These are phyloP conservation scores for Alternaria infectoria DNA, from an alignment of 2,329 filamentous ascomycete genomes.

Conservation along the genomic window DNA sequence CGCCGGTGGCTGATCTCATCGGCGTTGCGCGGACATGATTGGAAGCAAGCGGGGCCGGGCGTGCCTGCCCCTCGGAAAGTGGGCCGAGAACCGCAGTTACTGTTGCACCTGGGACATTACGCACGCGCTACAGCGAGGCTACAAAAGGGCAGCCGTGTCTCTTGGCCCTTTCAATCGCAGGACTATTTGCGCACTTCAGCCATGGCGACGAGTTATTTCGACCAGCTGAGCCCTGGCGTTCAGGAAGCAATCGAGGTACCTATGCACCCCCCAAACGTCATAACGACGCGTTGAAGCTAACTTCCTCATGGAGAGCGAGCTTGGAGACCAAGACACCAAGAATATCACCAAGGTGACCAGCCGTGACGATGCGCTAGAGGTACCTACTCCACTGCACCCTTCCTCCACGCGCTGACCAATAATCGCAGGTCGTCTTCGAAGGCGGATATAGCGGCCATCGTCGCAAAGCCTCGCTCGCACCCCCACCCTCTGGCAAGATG, in stretches of 20 bases:
- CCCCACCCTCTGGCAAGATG: constrained; percentile 36
- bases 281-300: constrained; percentile 36
- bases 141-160: constrained; percentile 6
- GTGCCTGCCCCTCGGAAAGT: constrained; percentile 22
- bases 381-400: constrained; percentile 17
- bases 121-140: constrained; percentile 10
- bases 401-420: constrained; percentile 7
- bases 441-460: constrained; percentile 56
- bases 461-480: constrained; percentile 66
- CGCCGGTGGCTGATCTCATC: constrained; percentile 35
- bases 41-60: constrained; percentile 26
- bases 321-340: constrained; percentile 34
- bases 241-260: constrained; percentile 36
- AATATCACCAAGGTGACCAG: constrained; percentile 38
- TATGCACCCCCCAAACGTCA: constrained; percentile 20
- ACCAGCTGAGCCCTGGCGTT: constrained; percentile 19
- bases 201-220: constrained; percentile 33
- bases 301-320: constrained; percentile 44
- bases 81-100: constrained; percentile 12
- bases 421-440: constrained; percentile 62
- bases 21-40: constrained; percentile 19
- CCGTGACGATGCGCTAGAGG: constrained; percentile 52
- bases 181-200: neutral
- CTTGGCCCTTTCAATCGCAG: constrained; percentile 2
- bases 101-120: constrained; percentile 7